phyloP scores from a whole-genome alignment of 257 asterid species.

The Lycium ferocissimum region DNA sequence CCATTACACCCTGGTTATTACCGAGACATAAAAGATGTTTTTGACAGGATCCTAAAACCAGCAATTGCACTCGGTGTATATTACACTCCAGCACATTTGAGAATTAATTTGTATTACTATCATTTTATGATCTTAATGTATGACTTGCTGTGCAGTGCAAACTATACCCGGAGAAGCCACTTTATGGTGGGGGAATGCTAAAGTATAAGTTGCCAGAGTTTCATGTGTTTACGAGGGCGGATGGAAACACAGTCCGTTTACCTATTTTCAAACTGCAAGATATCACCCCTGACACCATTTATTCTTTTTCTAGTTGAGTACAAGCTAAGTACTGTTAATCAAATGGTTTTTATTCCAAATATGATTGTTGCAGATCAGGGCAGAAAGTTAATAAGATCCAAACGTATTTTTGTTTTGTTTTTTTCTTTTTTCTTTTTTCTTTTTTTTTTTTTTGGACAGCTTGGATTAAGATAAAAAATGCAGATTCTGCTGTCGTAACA shows the following conservation, averaged over 20 bases:
- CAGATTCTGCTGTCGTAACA: slow-evolving; percentile 48
- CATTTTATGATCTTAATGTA: not conserved
- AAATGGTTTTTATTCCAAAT: not conserved
- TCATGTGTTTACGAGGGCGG: slow-evolving; percentile 10
- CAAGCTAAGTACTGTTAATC: not conserved
- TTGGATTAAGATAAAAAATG: slow-evolving; percentile 61
- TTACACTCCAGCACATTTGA: not conserved
- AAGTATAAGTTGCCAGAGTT: slow-evolving; percentile 38
- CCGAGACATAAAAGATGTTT: not conserved
- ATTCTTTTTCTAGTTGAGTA: slow-evolving; percentile 74
- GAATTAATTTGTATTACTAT: not conserved
- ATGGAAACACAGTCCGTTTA: slow-evolving; percentile 34
- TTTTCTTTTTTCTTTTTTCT: too few species aligned
- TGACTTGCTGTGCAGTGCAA: slow-evolving; percentile 52
- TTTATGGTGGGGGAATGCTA: slow-evolving; percentile 75
- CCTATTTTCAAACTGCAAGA: slow-evolving; percentile 48
- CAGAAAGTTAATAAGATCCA: not conserved
- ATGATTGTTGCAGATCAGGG: not conserved
- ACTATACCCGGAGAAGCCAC: slow-evolving; percentile 61
- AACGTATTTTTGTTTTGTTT: not conserved
- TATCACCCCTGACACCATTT: slow-evolving; percentile 47
- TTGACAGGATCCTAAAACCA: not conserved
- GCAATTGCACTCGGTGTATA: not conserved
- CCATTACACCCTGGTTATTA: too few species aligned
- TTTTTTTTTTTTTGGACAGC: slow-evolving; percentile 40